Base-by-base conservation (phyloP, 1,284 basidiomycete species). In the Porogramme epimiltina region DNA sequence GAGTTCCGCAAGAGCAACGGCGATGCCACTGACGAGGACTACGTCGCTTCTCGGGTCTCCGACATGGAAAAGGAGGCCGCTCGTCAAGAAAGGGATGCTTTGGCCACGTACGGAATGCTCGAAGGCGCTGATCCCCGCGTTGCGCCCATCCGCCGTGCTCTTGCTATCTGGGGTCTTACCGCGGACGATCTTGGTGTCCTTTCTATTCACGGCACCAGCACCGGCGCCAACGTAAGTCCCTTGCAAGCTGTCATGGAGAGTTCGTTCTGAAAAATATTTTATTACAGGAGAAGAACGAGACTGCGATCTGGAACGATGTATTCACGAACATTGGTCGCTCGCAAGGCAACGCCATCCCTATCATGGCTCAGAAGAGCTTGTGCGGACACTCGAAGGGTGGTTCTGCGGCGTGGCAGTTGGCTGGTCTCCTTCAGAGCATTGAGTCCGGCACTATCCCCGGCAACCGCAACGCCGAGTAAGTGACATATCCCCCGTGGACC, bases 301-400 rank as follows among this genome's bases (percentile, higher is more conserved):
- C 93, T 6, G 86, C 89, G 62, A 94, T 98, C 54, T 98, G 96
- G 91, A 95, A 98, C 71, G 87, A 93, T 60, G 87, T 98, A 67
- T 92, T 99, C 73, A 85, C 83, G 36, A 84, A 85, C 51, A 88
- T 98, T 63, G 86, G 86, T 47, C 91, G 97, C 56, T 93, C 93
- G 15, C 83, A 86, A 43, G 95, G 95, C 51, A 98, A 98, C 69
- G 95, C 95, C 19, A 89, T 98, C 47, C 96, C 97, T 3, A 88
- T 98, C 66, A 91, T 98, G 73, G 93, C 97, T 1, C 96, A 99
- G 73, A 99, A 99, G 83, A 93, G 90, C 72, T 80, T 98, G 44
- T 90, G 95, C 44, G 95, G 95, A 61, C 95, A 98, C 71, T 88
- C 95, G 10, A 98, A 98, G 78, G 95, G 95, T 74, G 95, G 94